These are phyloP conservation scores for Rhododendron ferrugineum DNA, from an alignment of 148 eudicot species.

Conservation along the genomic window DNA sequence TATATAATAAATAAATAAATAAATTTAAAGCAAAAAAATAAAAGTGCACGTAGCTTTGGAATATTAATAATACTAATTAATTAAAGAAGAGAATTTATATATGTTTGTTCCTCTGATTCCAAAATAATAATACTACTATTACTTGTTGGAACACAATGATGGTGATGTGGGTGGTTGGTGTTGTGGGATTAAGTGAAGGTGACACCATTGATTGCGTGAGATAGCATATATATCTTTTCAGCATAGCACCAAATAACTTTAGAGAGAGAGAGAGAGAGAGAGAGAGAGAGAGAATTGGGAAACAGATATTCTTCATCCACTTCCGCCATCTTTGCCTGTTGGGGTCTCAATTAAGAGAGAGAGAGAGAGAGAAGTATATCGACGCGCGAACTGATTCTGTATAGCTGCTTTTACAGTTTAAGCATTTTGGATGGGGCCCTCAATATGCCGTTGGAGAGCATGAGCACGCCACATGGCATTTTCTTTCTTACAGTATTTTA, in stretches of 20 bases:
- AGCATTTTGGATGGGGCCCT: background rate
- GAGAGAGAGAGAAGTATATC: background rate
- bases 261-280: background rate
- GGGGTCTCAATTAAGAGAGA: background rate
- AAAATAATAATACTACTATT: background rate
- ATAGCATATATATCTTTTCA: slow-evolving; percentile 27
- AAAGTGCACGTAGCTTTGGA: background rate
- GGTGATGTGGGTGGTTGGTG: slow-evolving; percentile 10
- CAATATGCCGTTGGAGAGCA: background rate
- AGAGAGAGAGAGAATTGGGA: background rate
- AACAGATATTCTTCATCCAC: background rate
- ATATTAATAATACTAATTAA: background rate
- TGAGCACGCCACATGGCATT: background rate
- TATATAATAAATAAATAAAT: too few relatives aligned
- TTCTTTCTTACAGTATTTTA: background rate
- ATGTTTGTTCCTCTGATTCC: background rate
- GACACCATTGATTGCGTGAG: slow-evolving; percentile 47
- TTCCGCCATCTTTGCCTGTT: background rate
- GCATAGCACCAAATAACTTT: background rate
- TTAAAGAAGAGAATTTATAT: background rate
- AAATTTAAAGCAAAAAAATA: background rate
- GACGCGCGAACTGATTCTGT: background rate
- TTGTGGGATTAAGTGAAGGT: slow-evolving; percentile 13
- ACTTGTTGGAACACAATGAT: slow-evolving; percentile 14
- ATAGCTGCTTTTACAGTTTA: background rate